A percentile compares a stretch with the other conserved stretches of the same genome.
These are phyloP conservation scores for Chrysoporthe puriensis DNA, from an alignment of 2,329 filamentous ascomycete species.

Conservation along the genomic window DNA sequence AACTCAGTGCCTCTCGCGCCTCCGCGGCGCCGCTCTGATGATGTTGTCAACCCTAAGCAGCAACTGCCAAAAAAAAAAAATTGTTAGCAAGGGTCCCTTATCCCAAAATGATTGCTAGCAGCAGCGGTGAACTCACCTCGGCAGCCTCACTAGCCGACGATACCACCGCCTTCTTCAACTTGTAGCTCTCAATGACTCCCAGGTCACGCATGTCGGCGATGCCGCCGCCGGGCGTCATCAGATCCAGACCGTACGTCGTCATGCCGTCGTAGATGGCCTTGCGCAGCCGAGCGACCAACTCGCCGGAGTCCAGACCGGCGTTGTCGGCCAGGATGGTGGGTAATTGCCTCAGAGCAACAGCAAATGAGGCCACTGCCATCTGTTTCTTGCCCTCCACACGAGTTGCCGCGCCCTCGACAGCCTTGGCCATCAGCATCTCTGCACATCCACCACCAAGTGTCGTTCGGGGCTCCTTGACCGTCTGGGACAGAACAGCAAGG, in stretches of 20 bases:
- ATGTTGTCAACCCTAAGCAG: constrained; percentile 96
- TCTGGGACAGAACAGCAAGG: constrained; percentile 93
- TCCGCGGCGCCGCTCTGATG: constrained; percentile 87
- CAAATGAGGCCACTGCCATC: constrained; percentile 88
- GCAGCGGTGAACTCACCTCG: constrained; percentile 66
- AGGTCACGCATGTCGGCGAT: constrained; percentile 95
- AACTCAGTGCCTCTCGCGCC: constrained; percentile 73
- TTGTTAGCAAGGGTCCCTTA: constrained; percentile 27
- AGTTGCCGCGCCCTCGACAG: constrained; percentile 89
- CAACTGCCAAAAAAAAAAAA: constrained; percentile 55
- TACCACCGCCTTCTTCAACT: constrained; percentile 97
- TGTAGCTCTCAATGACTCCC: constrained; percentile 97
- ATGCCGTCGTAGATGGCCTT: constrained; percentile 95
- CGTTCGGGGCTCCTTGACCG: constrained; percentile 89
- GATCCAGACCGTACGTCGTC: constrained; percentile 87
- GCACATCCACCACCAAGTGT: constrained; percentile 95
- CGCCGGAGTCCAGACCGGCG: constrained; percentile 92
- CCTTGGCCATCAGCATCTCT: constrained; percentile 99
- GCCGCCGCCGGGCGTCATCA: constrained; percentile 86
- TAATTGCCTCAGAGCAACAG: constrained; percentile 85
- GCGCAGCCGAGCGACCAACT: constrained; percentile 86
- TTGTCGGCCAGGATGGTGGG: constrained; percentile 98
- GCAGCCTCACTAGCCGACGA: constrained; percentile 95
- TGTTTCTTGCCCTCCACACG: constrained; percentile 97
- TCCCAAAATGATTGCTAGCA: constrained; percentile 31